phyloP scores from a whole-genome alignment of 2,329 filamentous ascomycete genomes.

The Orbilia brochopaga region DNA sequence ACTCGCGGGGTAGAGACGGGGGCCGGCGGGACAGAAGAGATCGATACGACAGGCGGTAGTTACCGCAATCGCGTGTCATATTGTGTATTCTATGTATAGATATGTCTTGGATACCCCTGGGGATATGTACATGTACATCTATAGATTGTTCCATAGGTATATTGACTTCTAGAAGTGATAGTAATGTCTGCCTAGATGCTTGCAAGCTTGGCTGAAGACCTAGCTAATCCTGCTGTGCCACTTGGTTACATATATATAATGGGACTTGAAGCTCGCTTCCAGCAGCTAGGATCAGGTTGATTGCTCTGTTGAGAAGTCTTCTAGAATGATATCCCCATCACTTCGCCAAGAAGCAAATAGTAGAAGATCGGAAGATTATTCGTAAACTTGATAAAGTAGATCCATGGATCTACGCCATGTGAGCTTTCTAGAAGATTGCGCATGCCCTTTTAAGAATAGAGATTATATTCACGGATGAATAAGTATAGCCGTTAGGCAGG shows the following conservation, averaged over 20 bases:
- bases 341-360: neutral
- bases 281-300: neutral
- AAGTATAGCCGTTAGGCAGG: no score
- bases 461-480: no score
- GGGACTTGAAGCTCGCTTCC: no score
- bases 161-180: no score
- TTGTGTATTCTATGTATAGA: slow-evolving; percentile 50
- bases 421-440: slow-evolving; percentile 2
- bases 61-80: neutral
- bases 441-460: no score
- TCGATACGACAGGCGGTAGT: slow-evolving; percentile 35
- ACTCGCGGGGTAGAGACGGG: slow-evolving; percentile 46
- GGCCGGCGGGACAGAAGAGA: slow-evolving; percentile 56
- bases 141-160: neutral
- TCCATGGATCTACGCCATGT: neutral
- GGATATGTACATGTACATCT: neutral
- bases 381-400: no score
- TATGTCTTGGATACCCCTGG: slow-evolving; percentile 46
- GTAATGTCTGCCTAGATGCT: no score
- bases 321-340: slow-evolving; percentile 5
- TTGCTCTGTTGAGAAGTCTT: slow-evolving; percentile 4
- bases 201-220: no score
- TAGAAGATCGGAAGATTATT: no score
- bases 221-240: no score
- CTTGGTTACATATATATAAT: neutral